Percentiles rank a stretch among this genome's conserved stretches.
Evolutionary conservation across 2,329 filamentous ascomycete species (phyloP).

Genomic region (Stagonosporopsis rhizophila): DNA sequence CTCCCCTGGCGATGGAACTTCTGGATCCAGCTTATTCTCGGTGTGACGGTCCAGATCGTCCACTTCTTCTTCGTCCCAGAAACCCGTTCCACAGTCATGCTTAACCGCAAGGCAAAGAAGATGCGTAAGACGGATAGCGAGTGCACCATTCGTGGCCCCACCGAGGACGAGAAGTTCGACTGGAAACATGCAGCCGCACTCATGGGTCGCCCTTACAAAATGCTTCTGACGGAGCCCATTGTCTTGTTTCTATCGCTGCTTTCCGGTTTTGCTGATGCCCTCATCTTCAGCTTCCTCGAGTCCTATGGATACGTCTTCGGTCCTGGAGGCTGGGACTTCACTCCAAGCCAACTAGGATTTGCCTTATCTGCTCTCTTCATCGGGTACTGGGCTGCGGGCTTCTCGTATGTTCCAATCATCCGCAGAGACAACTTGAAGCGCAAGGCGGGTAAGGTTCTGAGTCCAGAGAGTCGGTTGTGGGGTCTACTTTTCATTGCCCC

Average conservation of each 20-base stretch:
- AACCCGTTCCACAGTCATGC: slow-evolving; percentile 75
- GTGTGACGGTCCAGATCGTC: slow-evolving; percentile 69
- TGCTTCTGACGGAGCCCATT: slow-evolving; percentile 78
- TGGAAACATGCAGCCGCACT: slow-evolving; percentile 54
- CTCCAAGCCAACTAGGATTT: slow-evolving; percentile 63
- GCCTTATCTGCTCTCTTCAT: slow-evolving; percentile 65
- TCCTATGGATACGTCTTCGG: slow-evolving; percentile 71
- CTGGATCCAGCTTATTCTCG: slow-evolving; percentile 85
- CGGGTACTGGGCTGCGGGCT: slow-evolving; percentile 69
- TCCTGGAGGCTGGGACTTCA: slow-evolving; percentile 66
- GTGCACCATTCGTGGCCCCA: slow-evolving; percentile 68
- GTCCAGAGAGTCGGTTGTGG: slow-evolving; percentile 70
- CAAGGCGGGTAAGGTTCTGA: slow-evolving; percentile 55
- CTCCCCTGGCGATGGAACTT: slow-evolving; percentile 78
- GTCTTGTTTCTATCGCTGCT: slow-evolving; percentile 74
- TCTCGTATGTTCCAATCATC: slow-evolving; percentile 63
- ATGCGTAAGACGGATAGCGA: slow-evolving; percentile 63
- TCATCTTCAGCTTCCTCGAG: slow-evolving; percentile 80
- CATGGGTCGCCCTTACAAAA: slow-evolving; percentile 71
- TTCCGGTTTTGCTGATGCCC: slow-evolving; percentile 74
- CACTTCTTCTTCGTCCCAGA: slow-evolving; percentile 76
- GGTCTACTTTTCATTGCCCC: slow-evolving; percentile 68
- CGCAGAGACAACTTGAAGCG: slow-evolving; percentile 55
- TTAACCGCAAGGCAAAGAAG: slow-evolving; percentile 79
- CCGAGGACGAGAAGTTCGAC: slow-evolving; percentile 59